A percentile compares a stretch with the other conserved stretches of the same genome.
These are phyloP conservation scores for Chrysoporthe austroafricana DNA, from an alignment of 2,329 filamentous ascomycete genomes.

Conservation along the genomic window DNA sequence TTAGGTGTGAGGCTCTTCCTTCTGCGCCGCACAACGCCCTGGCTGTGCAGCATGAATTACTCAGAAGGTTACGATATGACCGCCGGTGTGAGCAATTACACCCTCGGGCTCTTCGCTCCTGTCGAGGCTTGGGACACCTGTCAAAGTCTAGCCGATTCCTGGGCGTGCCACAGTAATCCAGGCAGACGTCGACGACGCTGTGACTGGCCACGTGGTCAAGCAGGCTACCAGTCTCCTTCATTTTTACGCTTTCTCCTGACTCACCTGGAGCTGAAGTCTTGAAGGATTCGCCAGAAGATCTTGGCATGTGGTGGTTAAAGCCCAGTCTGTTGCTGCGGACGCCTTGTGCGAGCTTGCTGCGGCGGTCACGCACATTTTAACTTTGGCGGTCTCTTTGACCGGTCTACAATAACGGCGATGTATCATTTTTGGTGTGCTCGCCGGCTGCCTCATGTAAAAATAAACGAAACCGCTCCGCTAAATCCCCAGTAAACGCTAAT, in stretches of 20 bases:
- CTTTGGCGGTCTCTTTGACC: background rate
- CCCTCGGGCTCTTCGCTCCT: background rate
- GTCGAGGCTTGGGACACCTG: background rate
- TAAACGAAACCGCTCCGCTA: background rate
- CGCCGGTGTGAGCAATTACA: background rate
- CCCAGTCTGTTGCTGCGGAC: background rate
- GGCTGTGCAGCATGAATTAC: background rate
- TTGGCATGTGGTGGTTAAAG: background rate
- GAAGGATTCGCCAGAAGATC: background rate
- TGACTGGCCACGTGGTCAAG: no score
- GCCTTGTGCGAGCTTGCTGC: background rate
- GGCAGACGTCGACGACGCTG: no score
- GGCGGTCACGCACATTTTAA: background rate
- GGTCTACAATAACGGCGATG: background rate
- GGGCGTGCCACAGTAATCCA: no score
- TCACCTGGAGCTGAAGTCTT: background rate
- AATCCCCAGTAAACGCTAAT: no score
- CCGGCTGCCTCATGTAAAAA: background rate
- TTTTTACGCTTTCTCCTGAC: background rate
- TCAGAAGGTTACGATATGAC: background rate
- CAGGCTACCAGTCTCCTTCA: no score
- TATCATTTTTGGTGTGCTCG: background rate
- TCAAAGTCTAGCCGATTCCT: no score
- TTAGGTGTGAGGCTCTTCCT: background rate
- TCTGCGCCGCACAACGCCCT: background rate